Evolutionary conservation across 1,284 basidiomycete genomes (phyloP).

Genomic region (Moesziomyces sp.): DNA sequence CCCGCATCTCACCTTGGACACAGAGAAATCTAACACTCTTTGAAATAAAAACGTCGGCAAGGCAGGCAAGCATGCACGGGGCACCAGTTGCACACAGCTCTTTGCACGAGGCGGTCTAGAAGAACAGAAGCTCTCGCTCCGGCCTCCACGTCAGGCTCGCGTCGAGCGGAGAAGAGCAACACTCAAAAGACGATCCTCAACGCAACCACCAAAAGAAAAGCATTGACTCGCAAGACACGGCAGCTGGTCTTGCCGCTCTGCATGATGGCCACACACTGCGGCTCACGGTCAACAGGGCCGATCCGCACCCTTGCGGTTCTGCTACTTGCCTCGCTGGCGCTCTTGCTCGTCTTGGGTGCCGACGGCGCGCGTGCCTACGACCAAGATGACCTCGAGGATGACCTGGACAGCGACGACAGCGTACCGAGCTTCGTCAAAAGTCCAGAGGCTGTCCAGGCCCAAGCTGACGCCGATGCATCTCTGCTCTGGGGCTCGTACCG

Average conservation of each 20-base stretch:
- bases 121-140: not conserved
- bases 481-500: constrained; percentile 91
- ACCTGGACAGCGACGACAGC: constrained; percentile 1
- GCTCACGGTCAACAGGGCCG: constrained; percentile 1
- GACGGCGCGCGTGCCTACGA: constrained; percentile 9
- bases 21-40: not conserved
- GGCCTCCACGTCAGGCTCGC: not conserved
- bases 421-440: not conserved
- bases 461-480: constrained; percentile 66
- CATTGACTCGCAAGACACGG: not conserved
- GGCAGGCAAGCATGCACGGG: not conserved
- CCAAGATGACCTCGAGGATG: constrained; percentile 17
- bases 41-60: not conserved
- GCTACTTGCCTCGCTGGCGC: constrained; percentile 10
- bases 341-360: constrained; percentile 15
- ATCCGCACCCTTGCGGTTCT: constrained; percentile 6
- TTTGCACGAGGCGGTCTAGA: not conserved
- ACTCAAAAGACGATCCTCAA: no score
- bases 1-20: no score
- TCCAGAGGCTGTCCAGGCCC: constrained; percentile 26
- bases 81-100: not conserved
- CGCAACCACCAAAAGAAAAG: no score
- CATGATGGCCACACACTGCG: constrained; percentile 7
- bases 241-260: not conserved
- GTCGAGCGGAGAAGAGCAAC: not conserved